These are phyloP conservation scores for Trifolium repens DNA, from an alignment of 306 rosid species.

Conservation along the genomic window DNA sequence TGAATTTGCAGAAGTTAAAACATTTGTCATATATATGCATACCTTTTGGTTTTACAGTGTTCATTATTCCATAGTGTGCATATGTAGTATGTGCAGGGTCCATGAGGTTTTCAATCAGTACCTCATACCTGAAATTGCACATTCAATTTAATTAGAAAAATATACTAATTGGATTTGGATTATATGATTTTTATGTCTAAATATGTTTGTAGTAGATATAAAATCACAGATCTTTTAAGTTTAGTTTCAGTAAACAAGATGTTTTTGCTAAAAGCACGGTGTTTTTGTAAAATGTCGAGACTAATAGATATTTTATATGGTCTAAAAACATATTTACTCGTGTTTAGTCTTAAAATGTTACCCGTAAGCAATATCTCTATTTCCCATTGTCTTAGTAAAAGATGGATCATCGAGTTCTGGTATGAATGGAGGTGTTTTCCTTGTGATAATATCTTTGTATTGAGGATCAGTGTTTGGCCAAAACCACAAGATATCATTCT, in stretches of 20 bases:
- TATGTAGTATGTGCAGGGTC: slow-evolving; percentile 94
- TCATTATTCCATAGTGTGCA: slow-evolving; percentile 75
- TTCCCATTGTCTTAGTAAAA: slow-evolving; percentile 59
- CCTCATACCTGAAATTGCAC: slow-evolving; percentile 76
- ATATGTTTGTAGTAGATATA: neutral
- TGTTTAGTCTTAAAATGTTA: slow-evolving; percentile 43
- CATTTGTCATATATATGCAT: neutral
- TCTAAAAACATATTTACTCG: neutral
- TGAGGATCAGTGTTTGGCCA: slow-evolving; percentile 91
- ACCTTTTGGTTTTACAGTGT: too few species aligned
- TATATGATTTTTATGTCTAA: neutral
- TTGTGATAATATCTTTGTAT: slow-evolving; percentile 65
- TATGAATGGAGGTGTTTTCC: slow-evolving; percentile 68
- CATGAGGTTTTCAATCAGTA: slow-evolving; percentile 90
- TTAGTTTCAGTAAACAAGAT: neutral
- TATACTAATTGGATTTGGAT: neutral
- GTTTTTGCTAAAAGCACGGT: neutral
- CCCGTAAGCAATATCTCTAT: slow-evolving; percentile 86
- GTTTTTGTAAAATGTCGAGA: neutral
- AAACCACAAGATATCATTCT: slow-evolving; percentile 79
- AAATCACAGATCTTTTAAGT: neutral
- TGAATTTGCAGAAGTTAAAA: slow-evolving; percentile 18
- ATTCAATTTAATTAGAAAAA: slow-evolving; percentile 24
- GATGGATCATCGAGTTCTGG: slow-evolving; percentile 81
- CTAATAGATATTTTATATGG: neutral